phyloP scores from a whole-genome alignment of 2,329 filamentous ascomycete species.

The Pseudopyricularia cyperi region DNA sequence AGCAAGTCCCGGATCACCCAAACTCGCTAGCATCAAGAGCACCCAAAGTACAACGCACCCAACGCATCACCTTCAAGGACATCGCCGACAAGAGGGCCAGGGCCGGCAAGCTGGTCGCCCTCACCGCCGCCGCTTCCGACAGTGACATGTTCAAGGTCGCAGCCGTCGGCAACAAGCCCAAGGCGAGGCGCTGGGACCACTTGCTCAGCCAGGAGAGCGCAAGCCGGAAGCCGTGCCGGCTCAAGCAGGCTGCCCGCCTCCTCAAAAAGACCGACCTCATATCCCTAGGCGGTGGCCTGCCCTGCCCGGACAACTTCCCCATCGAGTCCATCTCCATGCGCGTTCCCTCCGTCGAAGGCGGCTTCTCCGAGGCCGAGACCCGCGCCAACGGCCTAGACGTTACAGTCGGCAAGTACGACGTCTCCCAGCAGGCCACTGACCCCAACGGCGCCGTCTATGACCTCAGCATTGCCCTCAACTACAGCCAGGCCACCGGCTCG shows the following conservation, averaged over 20 bases:
- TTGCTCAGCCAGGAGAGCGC: slow-evolving; percentile 51
- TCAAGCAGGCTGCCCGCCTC: slow-evolving; percentile 71
- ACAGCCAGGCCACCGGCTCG: slow-evolving; percentile 74
- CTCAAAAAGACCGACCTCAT: slow-evolving; percentile 75
- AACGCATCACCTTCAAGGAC: slow-evolving; percentile 45
- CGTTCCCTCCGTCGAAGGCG: slow-evolving; percentile 47
- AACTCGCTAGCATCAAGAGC: slow-evolving; percentile 3
- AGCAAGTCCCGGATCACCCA: slow-evolving; percentile 11
- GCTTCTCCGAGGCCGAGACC: slow-evolving; percentile 59
- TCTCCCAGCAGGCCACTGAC: slow-evolving; percentile 29
- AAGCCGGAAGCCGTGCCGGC: slow-evolving; percentile 49
- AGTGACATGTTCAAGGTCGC: slow-evolving; percentile 75
- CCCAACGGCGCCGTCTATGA: slow-evolving; percentile 39
- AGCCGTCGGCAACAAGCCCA: slow-evolving; percentile 42
- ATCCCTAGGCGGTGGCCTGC: slow-evolving; percentile 83
- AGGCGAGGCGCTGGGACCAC: slow-evolving; percentile 69
- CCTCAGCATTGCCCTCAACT: slow-evolving; percentile 82
- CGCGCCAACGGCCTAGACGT: slow-evolving; percentile 42
- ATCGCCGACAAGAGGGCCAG: slow-evolving; percentile 57
- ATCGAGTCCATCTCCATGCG: slow-evolving; percentile 66
- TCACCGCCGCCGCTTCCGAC: slow-evolving; percentile 63
- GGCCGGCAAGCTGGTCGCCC: slow-evolving; percentile 58
- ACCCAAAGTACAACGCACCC: background rate
- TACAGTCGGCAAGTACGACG: slow-evolving; percentile 73
- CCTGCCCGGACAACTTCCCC: slow-evolving; percentile 86